Evolutionary conservation across 441 rosid genomes (phyloP).

Genomic region (Raphanus hybrid): DNA sequence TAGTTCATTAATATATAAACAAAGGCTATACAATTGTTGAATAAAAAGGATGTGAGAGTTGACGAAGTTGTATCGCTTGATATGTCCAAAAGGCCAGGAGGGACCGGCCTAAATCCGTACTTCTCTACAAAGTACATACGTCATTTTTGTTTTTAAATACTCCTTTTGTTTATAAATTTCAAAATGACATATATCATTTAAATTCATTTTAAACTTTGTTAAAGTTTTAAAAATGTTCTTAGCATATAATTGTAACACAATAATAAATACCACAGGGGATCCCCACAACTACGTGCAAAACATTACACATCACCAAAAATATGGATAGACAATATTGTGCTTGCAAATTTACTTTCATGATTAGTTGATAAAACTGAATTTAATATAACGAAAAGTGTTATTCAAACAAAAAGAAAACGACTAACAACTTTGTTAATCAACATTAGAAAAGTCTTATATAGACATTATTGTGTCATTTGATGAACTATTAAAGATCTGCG

Average conservation of each 20-base stretch:
- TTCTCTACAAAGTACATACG: slow-evolving; percentile 20
- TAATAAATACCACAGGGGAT: too few relatives aligned
- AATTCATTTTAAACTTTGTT: too few relatives aligned
- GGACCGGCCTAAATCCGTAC: slow-evolving; percentile 1
- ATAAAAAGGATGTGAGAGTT: slow-evolving; percentile 39
- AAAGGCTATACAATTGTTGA: slow-evolving; percentile 20
- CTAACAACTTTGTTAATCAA: background rate
- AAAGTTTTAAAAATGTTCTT: too few relatives aligned
- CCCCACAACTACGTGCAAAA: too few relatives aligned
- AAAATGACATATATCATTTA: too few relatives aligned
- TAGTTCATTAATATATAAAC: slow-evolving; percentile 4
- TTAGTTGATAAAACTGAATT: background rate
- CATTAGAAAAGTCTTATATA: background rate
- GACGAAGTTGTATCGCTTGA: slow-evolving; percentile 40
- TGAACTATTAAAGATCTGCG: background rate
- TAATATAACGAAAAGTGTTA: background rate
- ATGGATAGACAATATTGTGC: too few relatives aligned
- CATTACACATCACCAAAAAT: too few relatives aligned
- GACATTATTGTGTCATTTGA: background rate
- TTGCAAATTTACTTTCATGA: background rate
- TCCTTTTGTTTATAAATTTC: background rate
- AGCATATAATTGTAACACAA: too few relatives aligned
- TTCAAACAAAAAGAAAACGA: background rate
- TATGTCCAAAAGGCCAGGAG: slow-evolving; percentile 40
- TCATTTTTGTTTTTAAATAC: background rate